Evolutionary conservation across 345 rosid genomes (phyloP).

Genomic region (Eucalyptus shirleyi): DNA sequence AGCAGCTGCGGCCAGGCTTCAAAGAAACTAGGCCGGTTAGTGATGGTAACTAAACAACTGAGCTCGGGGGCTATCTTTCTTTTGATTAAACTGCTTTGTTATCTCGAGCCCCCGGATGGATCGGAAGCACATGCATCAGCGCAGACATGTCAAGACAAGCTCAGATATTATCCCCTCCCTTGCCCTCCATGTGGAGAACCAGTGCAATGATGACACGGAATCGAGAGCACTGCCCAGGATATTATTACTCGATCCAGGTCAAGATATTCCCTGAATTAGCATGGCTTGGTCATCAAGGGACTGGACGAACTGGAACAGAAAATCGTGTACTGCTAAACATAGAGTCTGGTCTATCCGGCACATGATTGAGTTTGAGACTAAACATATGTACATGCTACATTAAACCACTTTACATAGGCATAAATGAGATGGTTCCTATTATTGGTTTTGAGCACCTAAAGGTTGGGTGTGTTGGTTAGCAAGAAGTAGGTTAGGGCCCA

Average conservation of each 20-base stretch:
- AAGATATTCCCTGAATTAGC: not conserved
- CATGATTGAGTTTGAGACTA: not conserved
- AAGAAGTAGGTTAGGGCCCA: not conserved
- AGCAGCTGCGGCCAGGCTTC: not conserved
- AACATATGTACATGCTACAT: not conserved
- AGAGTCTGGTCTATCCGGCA: not conserved
- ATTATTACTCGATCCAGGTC: not conserved
- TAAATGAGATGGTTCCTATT: not conserved
- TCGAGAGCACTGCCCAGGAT: not conserved
- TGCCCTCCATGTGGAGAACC: not conserved
- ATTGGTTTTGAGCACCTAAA: not conserved
- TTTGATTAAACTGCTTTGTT: not conserved
- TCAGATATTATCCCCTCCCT: not conserved
- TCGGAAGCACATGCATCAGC: not conserved
- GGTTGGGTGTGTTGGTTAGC: not conserved
- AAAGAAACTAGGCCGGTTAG: not conserved
- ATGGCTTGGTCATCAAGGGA: not conserved
- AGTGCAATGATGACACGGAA: not conserved
- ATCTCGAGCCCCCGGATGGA: not conserved
- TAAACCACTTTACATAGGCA: not conserved
- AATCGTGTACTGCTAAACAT: not conserved
- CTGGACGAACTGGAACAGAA: not conserved
- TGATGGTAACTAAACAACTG: not conserved
- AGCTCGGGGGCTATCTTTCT: not conserved
- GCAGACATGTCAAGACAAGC: not conserved